phyloP scores from a whole-genome alignment of 2,329 filamentous ascomycete genomes.

The Chrysoporthe cubensis region DNA sequence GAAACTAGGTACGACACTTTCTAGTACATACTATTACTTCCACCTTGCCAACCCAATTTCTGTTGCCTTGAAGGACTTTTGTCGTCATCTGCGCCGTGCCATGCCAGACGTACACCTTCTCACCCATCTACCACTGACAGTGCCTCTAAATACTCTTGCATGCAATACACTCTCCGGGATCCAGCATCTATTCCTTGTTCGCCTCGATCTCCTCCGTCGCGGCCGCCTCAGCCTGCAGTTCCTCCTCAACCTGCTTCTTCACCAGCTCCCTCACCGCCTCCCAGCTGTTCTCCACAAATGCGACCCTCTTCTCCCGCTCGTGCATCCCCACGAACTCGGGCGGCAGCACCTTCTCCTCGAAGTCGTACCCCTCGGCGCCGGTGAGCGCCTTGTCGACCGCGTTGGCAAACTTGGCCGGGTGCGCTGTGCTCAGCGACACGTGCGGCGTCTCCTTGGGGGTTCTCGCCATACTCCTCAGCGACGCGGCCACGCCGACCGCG shows the following conservation, averaged over 20 bases:
- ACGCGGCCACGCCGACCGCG: slow-evolving; percentile 81
- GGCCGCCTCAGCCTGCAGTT: slow-evolving; percentile 48
- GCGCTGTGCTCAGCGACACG: slow-evolving; percentile 88
- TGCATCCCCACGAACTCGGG: slow-evolving; percentile 81
- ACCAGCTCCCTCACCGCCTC: slow-evolving; percentile 76
- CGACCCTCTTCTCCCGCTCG: slow-evolving; percentile 74
- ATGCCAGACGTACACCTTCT: neutral
- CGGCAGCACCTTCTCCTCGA: slow-evolving; percentile 75
- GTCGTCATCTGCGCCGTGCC: slow-evolving; percentile 5
- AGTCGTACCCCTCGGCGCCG: slow-evolving; percentile 73
- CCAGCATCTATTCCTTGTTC: slow-evolving; percentile 12
- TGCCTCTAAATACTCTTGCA: neutral
- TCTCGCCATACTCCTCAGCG: slow-evolving; percentile 68
- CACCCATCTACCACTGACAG: neutral
- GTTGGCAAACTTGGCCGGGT: slow-evolving; percentile 91
- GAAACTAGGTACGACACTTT: neutral
- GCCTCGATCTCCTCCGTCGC: slow-evolving; percentile 23
- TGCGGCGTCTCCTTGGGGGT: slow-evolving; percentile 61
- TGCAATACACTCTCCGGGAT: neutral
- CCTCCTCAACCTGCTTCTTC: slow-evolving; percentile 70
- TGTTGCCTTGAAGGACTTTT: neutral
- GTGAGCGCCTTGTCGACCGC: slow-evolving; percentile 82
- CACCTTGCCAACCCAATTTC: neutral
- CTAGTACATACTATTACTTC: neutral
- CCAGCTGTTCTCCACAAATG: slow-evolving; percentile 71